Conservation (phyloP, 2,329 filamentous ascomycete genomes). For the Botrytis porri region DNA sequence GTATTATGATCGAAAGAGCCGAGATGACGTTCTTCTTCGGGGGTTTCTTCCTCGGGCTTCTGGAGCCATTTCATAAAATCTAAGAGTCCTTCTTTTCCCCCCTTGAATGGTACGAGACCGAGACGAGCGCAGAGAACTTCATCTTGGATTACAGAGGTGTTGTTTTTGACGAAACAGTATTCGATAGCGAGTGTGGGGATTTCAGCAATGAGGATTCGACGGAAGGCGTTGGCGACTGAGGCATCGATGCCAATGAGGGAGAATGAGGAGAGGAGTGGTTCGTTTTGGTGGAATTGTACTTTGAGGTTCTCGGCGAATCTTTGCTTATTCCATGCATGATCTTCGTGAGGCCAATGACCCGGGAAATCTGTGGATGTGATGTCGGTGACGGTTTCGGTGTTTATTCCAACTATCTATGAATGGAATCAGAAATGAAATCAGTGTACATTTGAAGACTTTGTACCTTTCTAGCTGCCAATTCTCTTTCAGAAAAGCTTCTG, state of each 20-base stretch:
- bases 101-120: constrained; percentile 86
- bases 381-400: constrained; percentile 86
- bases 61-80: constrained; percentile 80
- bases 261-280: constrained; percentile 75
- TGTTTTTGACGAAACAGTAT: constrained; percentile 88
- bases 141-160: constrained; percentile 96
- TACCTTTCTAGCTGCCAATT: constrained; percentile 59
- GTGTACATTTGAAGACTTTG: constrained; percentile 23
- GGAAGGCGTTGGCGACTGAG: constrained; percentile 93
- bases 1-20: constrained; percentile 80
- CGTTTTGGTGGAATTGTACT: constrained; percentile 82
- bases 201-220: constrained; percentile 91
- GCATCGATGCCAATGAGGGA: constrained; percentile 90
- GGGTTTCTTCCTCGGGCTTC: constrained; percentile 64
- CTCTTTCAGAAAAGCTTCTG: constrained; percentile 44
- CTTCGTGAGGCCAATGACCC: constrained; percentile 84
- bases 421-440: constrained; percentile 15
- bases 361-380: constrained; percentile 90
- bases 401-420: constrained; percentile 75
- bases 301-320: constrained; percentile 68
- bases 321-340: constrained; percentile 74
- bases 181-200: constrained; percentile 94
- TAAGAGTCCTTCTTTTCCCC: constrained; percentile 69
- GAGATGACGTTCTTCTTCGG: constrained; percentile 50
- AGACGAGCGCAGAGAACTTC: constrained; percentile 90